Conservation (phyloP, 768 basidiomycete genomes). For the Lanmaoa rubissima region DNA sequence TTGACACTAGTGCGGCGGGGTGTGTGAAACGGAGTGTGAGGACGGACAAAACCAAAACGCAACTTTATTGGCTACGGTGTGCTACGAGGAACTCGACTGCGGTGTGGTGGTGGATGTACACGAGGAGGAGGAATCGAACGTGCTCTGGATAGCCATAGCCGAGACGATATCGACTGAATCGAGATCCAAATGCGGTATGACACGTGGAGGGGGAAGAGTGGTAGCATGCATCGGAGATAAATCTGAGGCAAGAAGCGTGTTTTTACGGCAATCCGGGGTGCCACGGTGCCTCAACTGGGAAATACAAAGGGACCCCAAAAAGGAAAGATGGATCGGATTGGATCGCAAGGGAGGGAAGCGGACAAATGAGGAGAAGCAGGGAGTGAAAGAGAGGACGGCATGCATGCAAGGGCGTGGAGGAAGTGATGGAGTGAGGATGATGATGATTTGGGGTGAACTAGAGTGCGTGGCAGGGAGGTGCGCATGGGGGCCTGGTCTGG, state of each 20-base stretch:
- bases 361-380: background rate
- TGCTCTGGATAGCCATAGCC: background rate
- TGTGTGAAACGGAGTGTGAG: background rate
- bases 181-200: slow-evolving; percentile 22
- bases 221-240: slow-evolving; percentile 27
- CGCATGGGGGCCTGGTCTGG: slow-evolving; percentile 18
- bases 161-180: slow-evolving; percentile 4
- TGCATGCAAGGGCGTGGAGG: slow-evolving; percentile 25
- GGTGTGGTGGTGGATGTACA: slow-evolving; percentile 12
- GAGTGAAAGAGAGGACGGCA: background rate
- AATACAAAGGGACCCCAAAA: slow-evolving; percentile 16
- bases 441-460: slow-evolving; percentile 24
- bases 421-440: slow-evolving; percentile 10
- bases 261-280: slow-evolving; percentile 32
- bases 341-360: background rate
- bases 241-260: slow-evolving; percentile 18
- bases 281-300: slow-evolving; percentile 22
- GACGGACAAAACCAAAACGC: background rate
- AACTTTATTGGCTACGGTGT: background rate
- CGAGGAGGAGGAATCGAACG: slow-evolving; percentile 12
- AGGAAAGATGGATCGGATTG: slow-evolving; percentile 20
- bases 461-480: slow-evolving; percentile 17
- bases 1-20: background rate
- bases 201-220: slow-evolving; percentile 19
- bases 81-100: slow-evolving; percentile 19